phyloP scores from a whole-genome alignment of 352 stramenopile genomes.

The Globisporangium spiculum region DNA sequence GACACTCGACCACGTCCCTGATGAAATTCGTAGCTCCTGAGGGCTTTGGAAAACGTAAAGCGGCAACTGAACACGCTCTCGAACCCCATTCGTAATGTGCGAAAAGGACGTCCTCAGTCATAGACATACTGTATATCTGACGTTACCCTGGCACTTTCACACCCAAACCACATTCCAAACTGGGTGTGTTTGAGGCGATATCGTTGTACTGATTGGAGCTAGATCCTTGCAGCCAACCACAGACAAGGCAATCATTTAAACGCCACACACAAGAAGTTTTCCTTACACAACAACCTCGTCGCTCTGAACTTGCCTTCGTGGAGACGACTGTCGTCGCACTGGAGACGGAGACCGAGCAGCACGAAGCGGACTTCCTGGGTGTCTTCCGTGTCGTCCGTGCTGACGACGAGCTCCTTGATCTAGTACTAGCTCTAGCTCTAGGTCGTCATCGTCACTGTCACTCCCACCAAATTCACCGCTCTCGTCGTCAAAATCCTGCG shows the following conservation, averaged over 20 bases:
- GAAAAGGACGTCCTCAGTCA: background rate
- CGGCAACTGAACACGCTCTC: background rate
- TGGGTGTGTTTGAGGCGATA: background rate
- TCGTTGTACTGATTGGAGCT: background rate
- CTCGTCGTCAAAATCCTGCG: slow-evolving; percentile 10
- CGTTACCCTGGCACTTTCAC: background rate
- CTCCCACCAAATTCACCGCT: slow-evolving; percentile 17
- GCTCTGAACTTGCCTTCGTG: slow-evolving; percentile 20
- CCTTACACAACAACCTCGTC: slow-evolving; percentile 17
- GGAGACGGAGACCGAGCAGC: background rate
- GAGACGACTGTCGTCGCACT: slow-evolving; percentile 1
- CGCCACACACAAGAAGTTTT: background rate
- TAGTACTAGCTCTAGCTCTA: slow-evolving; percentile 9
- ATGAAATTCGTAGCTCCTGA: background rate
- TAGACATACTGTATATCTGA: background rate
- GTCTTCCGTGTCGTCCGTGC: slow-evolving; percentile 7
- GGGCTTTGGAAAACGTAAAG: background rate
- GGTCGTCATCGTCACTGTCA: background rate
- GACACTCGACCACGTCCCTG: background rate
- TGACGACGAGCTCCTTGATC: background rate
- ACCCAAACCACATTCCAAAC: background rate
- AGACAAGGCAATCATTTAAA: background rate
- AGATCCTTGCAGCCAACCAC: background rate
- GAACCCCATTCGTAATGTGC: background rate
- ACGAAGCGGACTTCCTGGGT: slow-evolving; percentile 4